Evolutionary conservation across 495 filamentous ascomycete genomes (phyloP), one percentile per base, ranked within the genome.

Genomic region (Aspergillus cavernicola): DNA sequence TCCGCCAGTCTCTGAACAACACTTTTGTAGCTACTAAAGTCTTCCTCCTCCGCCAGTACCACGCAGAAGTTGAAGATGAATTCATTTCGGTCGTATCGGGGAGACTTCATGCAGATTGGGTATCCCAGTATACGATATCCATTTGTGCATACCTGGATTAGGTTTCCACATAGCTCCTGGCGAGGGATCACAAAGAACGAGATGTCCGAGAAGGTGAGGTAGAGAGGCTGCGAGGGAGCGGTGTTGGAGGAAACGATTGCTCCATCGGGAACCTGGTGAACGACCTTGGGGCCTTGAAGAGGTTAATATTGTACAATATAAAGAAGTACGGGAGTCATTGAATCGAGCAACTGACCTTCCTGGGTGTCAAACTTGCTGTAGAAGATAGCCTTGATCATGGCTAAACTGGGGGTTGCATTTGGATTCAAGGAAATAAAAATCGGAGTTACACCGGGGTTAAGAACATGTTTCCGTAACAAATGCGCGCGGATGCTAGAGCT

Each of bases 21-120:
- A 53, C 83, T 85, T 67, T 90, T 85, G 65, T 95, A 95, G 32
- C 72, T 78, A 57, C 76, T 77, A 55, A 80, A 81, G 53, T 88
- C 84, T 6, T 73, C 76, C 61, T 86, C 82, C 52, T 86, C 86
- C 40, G 84, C 81, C 35, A 98, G 74, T 13, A 98, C 89, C 18
- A 97, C 66, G 42, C 88, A 88, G 59, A 97, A 96, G 66, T 97
- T 97, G 81, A 97, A 98, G 64, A 96, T 95, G 72, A 95, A 97
- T 65, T 96, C 88, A 70, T 97, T 98, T 46, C 93, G 87, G 49
- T 86, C 79, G 66, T 98, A 92, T 38, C 79, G 78, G 22, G 77
- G 73, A 38, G 86, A 81, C 7, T 80, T 81, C 68, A 97, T 89
- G 66, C 88, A 91, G 31, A 97, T 86, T 1, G 93, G 93, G 61